phyloP scores from a whole-genome alignment of 2,329 filamentous ascomycete species.

The Ascochyta koolunga region DNA sequence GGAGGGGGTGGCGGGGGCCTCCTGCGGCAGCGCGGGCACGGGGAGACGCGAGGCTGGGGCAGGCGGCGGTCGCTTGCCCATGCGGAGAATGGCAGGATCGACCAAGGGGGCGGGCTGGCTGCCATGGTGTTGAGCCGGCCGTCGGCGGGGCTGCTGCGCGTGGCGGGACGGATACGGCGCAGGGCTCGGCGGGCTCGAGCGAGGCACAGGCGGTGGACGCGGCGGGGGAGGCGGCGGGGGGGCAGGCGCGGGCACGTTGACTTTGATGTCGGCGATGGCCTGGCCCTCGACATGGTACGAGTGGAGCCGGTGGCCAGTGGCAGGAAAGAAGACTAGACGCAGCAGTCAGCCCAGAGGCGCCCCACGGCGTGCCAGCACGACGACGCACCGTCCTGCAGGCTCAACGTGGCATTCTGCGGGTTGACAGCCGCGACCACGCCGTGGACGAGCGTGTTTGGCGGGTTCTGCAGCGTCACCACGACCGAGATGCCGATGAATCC shows the following conservation, averaged over 20 bases:
- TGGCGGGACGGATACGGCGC: slow-evolving; percentile 30
- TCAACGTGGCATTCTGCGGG: slow-evolving; percentile 66
- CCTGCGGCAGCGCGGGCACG: slow-evolving; percentile 35
- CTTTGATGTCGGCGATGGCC: slow-evolving; percentile 65
- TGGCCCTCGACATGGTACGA: slow-evolving; percentile 63
- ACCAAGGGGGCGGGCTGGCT: slow-evolving; percentile 60
- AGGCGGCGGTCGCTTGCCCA: slow-evolving; percentile 50
- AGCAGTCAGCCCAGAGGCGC: not conserved
- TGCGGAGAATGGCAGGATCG: slow-evolving; percentile 84
- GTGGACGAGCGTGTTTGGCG: slow-evolving; percentile 67
- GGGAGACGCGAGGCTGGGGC: slow-evolving; percentile 16
- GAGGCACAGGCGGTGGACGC: slow-evolving; percentile 20
- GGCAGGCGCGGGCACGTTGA: slow-evolving; percentile 43
- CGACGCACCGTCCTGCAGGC: slow-evolving; percentile 70
- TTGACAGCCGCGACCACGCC: slow-evolving; percentile 75
- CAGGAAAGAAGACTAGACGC: slow-evolving; percentile 58
- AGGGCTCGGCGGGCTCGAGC: too few relatives aligned
- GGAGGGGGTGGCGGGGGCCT: slow-evolving; percentile 53
- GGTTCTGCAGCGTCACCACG: slow-evolving; percentile 71
- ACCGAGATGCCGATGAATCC: slow-evolving; percentile 80
- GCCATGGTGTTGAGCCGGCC: slow-evolving; percentile 15
- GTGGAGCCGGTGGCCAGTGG: slow-evolving; percentile 59
- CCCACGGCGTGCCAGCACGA: not conserved
- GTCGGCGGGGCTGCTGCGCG: slow-evolving; percentile 14
- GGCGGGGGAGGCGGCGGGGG: slow-evolving; percentile 16